phyloP scores from a whole-genome alignment of 148 eudicot species.

The Rhododendron simsii region DNA sequence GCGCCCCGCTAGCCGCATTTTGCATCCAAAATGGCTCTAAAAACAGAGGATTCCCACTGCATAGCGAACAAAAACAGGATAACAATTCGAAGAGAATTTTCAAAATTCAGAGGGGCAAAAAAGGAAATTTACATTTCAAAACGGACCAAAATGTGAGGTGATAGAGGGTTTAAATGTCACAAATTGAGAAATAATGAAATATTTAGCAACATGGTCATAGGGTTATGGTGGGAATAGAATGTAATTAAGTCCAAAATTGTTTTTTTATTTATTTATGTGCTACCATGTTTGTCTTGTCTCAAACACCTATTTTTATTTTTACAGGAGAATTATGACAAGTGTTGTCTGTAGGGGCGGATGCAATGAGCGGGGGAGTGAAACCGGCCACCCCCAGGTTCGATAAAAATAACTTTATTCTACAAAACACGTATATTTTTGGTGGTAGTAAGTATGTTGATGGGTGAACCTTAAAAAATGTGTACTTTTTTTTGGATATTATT shows the following conservation, averaged over 20 bases:
- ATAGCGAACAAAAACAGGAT: background rate
- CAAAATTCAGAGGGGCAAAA: background rate
- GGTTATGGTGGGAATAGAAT: background rate
- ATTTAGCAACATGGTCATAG: background rate
- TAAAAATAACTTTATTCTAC: no score
- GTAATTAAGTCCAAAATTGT: no score
- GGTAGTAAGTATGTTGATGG: no score
- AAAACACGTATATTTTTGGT: no score
- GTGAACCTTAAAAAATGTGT: no score
- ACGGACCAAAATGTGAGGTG: background rate
- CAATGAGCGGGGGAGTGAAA: no score
- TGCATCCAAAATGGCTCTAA: slow-evolving; percentile 43
- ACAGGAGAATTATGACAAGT: no score
- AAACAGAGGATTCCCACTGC: slow-evolving; percentile 36
- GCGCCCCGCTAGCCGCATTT: slow-evolving; percentile 25
- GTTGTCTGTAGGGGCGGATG: no score
- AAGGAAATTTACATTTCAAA: background rate
- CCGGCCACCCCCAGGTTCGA: no score
- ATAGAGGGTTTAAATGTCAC: background rate
- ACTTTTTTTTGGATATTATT: no score
- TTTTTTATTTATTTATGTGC: no score
- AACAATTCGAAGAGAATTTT: background rate
- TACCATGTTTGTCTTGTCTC: background rate
- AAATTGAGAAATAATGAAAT: background rate
- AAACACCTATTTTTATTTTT: background rate